These are phyloP conservation scores for Bolboschoenoplectus hybrid DNA, from an alignment of 202 grass and related monocot genomes.

Conservation along the genomic window DNA sequence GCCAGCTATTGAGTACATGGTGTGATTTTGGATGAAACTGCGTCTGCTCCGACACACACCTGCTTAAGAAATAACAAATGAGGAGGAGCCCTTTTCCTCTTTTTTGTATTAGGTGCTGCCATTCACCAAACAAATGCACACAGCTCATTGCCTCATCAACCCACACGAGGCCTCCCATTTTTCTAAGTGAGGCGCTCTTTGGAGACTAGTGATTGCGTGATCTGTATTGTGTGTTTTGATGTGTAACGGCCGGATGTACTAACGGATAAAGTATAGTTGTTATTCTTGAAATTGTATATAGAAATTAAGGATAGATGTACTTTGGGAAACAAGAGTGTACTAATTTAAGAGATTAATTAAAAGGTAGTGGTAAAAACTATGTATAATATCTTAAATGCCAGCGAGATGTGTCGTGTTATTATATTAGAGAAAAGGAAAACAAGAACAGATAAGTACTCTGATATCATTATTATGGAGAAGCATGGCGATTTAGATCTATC, in stretches of 20 bases:
- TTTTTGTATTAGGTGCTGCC: too few relatives aligned
- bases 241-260: background rate
- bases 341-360: background rate
- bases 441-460: background rate
- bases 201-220: conserved; percentile 29
- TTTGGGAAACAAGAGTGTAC: background rate
- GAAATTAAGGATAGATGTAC: background rate
- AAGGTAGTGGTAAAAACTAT: background rate
- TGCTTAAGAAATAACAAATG: conserved; percentile 7
- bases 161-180: conserved; percentile 27
- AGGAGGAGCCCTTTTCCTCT: background rate
- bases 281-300: background rate
- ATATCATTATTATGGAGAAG: background rate
- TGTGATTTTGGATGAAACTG: conserved; percentile 8
- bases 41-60: conserved; percentile 9
- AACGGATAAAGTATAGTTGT: conserved; percentile 1
- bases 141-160: conserved; percentile 11
- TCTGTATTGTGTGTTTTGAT: conserved; percentile 17
- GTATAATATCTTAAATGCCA: background rate
- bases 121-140: conserved; percentile 23
- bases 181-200: background rate
- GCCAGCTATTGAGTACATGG: conserved; percentile 20
- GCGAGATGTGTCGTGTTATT: background rate
- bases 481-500: background rate
- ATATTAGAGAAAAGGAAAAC: background rate